These are phyloP conservation scores for Penstemon eatonii DNA, from an alignment of 257 asterid genomes.

Conservation along the genomic window DNA sequence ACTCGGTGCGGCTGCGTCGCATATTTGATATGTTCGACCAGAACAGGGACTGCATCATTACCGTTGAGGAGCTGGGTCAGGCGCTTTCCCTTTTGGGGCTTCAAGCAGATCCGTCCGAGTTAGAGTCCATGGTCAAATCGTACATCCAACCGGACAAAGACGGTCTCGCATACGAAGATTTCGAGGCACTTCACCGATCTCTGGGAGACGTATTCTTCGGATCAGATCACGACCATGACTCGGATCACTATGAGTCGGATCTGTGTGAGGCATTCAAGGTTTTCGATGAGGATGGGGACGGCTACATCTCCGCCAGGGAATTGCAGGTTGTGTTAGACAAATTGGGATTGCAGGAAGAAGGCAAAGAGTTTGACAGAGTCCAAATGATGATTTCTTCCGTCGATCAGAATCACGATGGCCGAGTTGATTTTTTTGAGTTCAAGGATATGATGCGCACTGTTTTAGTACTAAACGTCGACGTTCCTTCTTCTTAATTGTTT, in stretches of 20 bases:
- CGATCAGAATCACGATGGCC: constrained; percentile 66
- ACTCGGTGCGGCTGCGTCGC: constrained; percentile 72
- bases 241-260: constrained; percentile 49
- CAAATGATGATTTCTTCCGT: constrained; percentile 75
- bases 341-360: constrained; percentile 63
- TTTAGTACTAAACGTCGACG: no score
- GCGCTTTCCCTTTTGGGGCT: constrained; percentile 67
- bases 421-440: constrained; percentile 71
- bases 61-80: constrained; percentile 58
- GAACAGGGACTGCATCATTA: constrained; percentile 61
- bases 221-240: constrained; percentile 3
- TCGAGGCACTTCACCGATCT: constrained; percentile 59
- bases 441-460: constrained; percentile 75
- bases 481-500: no score
- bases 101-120: constrained; percentile 40
- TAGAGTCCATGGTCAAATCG: constrained; percentile 42
- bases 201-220: constrained; percentile 47
- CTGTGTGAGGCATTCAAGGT: constrained; percentile 78
- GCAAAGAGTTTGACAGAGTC: constrained; percentile 52
- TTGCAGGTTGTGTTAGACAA: constrained; percentile 60
- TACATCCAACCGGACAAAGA: constrained; percentile 45
- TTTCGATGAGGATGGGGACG: constrained; percentile 77
- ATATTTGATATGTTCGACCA: constrained; percentile 73
- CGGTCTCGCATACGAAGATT: constrained; percentile 59
- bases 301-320: constrained; percentile 68